Percentiles rank a stretch among this genome's conserved stretches.
Conservation (phyloP, 2,329 filamentous ascomycete genomes). For the Fusarium cyanostomum region DNA sequence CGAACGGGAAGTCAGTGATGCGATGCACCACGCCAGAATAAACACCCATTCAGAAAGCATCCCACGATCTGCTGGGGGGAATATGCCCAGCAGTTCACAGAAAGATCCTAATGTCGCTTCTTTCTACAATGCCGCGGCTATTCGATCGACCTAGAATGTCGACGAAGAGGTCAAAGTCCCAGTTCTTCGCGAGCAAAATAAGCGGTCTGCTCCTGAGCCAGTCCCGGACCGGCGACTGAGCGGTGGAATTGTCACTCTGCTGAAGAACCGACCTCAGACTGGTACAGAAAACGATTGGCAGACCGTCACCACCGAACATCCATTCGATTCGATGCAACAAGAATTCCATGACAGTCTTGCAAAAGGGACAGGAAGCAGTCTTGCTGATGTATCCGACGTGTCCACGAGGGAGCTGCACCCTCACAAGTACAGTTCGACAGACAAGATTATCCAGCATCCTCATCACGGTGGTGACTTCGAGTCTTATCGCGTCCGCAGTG, state of each 20-base stretch:
- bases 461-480: constrained; percentile 3
- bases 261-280: constrained; percentile 27
- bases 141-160: constrained; percentile 54
- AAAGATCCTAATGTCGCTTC: constrained; percentile 28
- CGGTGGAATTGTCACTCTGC: constrained; percentile 31
- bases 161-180: constrained; percentile 52
- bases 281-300: constrained; percentile 47
- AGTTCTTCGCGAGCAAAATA: constrained; percentile 36
- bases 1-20: constrained; percentile 56
- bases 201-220: neutral
- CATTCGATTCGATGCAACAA: constrained; percentile 31
- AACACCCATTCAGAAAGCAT: constrained; percentile 24
- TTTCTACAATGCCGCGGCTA: constrained; percentile 51
- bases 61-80: constrained; percentile 6
- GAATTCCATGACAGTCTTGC: constrained; percentile 38
- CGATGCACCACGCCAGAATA: constrained; percentile 46
- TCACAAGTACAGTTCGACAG: constrained; percentile 36
- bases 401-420: constrained; percentile 27
- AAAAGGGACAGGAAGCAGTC: constrained; percentile 53
- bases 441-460: constrained; percentile 44
- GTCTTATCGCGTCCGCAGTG: constrained; percentile 35
- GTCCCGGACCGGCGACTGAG: constrained; percentile 17
- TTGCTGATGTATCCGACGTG: constrained; percentile 57
- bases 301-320: constrained; percentile 48
- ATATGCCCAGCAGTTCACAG: constrained; percentile 5